Conservation (phyloP, 306 rosid genomes). For the Macrotyloma uniflorum region DNA sequence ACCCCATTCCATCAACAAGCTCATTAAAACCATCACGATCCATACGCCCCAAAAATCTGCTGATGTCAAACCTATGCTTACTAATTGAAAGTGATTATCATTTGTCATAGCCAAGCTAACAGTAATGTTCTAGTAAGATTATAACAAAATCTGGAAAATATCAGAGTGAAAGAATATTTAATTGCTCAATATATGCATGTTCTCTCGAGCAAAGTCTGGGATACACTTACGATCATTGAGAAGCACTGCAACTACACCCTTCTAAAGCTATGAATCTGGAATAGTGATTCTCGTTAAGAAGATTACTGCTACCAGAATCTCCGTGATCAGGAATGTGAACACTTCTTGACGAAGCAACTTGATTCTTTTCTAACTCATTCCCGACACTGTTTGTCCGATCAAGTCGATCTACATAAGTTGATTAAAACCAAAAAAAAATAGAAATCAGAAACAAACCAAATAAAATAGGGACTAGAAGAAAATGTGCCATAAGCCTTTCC, state of each 20-base stretch:
- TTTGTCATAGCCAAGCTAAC: not conserved
- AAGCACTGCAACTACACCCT: slow-evolving; percentile 68
- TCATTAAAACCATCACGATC: slow-evolving; percentile 21
- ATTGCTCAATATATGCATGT: slow-evolving; percentile 27
- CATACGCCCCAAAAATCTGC: slow-evolving; percentile 8
- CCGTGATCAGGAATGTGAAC: slow-evolving; percentile 50
- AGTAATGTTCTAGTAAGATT: not conserved
- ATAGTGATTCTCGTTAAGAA: slow-evolving; percentile 52
- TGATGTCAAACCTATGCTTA: not conserved
- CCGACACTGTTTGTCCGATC: slow-evolving; percentile 64
- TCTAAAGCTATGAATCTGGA: slow-evolving; percentile 54
- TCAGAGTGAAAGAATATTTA: not conserved
- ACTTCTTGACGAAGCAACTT: slow-evolving; percentile 52
- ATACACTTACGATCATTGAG: slow-evolving; percentile 63
- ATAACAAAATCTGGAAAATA: slow-evolving; percentile 27
- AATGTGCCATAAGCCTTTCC: too few relatives aligned
- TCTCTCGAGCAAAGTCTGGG: not conserved
- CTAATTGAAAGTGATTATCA: slow-evolving; percentile 11
- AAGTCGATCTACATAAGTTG: slow-evolving; percentile 56
- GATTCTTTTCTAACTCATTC: slow-evolving; percentile 69
- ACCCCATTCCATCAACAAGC: slow-evolving; percentile 24
- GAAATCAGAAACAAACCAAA: slow-evolving; percentile 28
- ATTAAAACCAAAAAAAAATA: slow-evolving; percentile 24
- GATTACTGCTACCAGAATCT: slow-evolving; percentile 56
- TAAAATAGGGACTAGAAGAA: slow-evolving; percentile 17